Percentiles rank a stretch among this genome's conserved stretches.
These are phyloP conservation scores for Cucumis cinereus DNA, from an alignment of 306 rosid genomes.

Conservation along the genomic window DNA sequence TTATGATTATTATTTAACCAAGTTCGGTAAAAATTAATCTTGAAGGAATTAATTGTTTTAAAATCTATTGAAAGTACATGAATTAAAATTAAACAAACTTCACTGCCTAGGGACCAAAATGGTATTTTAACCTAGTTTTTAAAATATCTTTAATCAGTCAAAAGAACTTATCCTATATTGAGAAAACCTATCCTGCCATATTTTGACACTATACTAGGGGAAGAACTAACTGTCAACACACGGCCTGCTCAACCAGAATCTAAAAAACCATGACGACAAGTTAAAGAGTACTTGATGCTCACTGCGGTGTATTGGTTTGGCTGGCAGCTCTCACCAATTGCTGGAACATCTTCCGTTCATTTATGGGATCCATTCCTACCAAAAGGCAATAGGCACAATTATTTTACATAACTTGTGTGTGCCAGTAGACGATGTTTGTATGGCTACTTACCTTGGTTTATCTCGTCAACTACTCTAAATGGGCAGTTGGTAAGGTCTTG, in stretches of 20 bases:
- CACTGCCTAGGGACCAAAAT: too few species aligned
- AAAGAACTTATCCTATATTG: background rate
- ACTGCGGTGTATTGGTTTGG: constrained; percentile 95
- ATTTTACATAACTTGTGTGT: constrained; percentile 12
- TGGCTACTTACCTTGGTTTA: constrained; percentile 69
- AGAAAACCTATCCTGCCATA: background rate
- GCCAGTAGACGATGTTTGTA: background rate
- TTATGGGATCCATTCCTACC: constrained; percentile 95
- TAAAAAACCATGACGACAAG: background rate
- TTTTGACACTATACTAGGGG: background rate
- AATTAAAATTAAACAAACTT: too few species aligned
- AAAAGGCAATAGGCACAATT: constrained; percentile 7
- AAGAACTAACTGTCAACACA: background rate
- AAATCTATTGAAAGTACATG: too few species aligned
- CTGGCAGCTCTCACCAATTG: constrained; percentile 95
- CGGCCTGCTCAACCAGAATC: background rate
- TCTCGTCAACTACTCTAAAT: constrained; percentile 95
- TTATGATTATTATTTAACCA: too few species aligned
- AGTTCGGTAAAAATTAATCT: too few species aligned
- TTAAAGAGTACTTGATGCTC: constrained; percentile 16
- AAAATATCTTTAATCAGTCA: background rate
- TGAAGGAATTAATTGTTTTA: too few species aligned
- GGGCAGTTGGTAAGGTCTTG: constrained; percentile 97
- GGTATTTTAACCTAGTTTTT: too few species aligned
- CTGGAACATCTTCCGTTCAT: constrained; percentile 97